Percentiles rank a stretch among this genome's conserved stretches.
Evolutionary conservation across 441 rosid species (phyloP).

Genomic region (Heliophila coronopifolia): DNA sequence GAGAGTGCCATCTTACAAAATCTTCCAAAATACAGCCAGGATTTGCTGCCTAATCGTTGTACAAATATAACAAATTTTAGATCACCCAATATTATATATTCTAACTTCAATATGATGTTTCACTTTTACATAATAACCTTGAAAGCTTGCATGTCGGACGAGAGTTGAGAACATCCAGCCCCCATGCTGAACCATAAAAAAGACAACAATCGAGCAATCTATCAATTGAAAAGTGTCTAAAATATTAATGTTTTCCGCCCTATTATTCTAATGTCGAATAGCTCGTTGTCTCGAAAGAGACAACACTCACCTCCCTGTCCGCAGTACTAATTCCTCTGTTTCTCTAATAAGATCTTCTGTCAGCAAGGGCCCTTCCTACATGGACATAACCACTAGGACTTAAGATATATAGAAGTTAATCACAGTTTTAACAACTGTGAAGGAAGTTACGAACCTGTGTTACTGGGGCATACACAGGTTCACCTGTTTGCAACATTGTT

Average conservation of each 20-base stretch:
- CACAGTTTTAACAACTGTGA: slow-evolving; percentile 15
- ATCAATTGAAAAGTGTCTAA: no score
- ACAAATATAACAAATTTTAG: slow-evolving; percentile 5
- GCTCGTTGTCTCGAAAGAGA: no score
- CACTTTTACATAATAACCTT: slow-evolving; percentile 45
- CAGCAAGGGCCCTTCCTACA: slow-evolving; percentile 86
- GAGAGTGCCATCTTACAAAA: slow-evolving; percentile 99
- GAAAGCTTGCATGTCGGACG: slow-evolving; percentile 99
- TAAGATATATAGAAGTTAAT: slow-evolving; percentile 6
- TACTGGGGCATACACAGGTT: slow-evolving; percentile 75
- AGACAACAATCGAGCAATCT: no score
- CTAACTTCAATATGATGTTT: no score
- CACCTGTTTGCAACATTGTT: slow-evolving; percentile 85
- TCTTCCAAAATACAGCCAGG: slow-evolving; percentile 97
- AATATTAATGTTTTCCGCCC: no score
- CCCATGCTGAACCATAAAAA: slow-evolving; percentile 67
- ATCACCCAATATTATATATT: slow-evolving; percentile 8
- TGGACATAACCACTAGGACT: neutral
- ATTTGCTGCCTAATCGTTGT: slow-evolving; percentile 69
- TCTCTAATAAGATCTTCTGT: slow-evolving; percentile 93
- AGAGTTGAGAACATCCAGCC: slow-evolving; percentile 98
- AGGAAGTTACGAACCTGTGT: slow-evolving; percentile 56
- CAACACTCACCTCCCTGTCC: slow-evolving; percentile 86
- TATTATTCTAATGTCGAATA: no score
- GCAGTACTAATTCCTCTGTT: slow-evolving; percentile 90